These are phyloP conservation scores for Platanus orientalis DNA, from an alignment of 164 flowering plant species.

Conservation along the genomic window DNA sequence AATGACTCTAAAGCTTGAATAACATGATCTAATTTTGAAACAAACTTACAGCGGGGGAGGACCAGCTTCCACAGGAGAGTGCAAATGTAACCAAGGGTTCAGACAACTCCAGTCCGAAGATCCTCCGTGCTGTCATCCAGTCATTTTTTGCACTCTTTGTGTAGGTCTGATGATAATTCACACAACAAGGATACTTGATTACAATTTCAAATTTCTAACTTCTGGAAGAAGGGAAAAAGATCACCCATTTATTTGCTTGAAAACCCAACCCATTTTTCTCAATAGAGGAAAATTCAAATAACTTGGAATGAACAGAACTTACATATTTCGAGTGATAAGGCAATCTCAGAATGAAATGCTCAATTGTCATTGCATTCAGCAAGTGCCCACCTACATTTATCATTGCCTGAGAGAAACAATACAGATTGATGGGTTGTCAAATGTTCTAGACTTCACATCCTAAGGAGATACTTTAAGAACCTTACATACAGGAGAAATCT, in stretches of 20 bases:
- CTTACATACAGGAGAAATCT: neutral
- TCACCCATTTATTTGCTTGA: neutral
- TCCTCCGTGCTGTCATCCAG: slow-evolving; percentile 48
- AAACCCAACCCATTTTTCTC: neutral
- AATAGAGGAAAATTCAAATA: neutral
- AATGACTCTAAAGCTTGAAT: neutral
- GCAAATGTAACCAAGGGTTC: slow-evolving; percentile 96
- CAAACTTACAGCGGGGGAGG: slow-evolving; percentile 88
- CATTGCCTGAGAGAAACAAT: slow-evolving; percentile 48
- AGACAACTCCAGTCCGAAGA: slow-evolving; percentile 73
- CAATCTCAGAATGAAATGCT: slow-evolving; percentile 86
- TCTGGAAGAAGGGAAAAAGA: neutral
- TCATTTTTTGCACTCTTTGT: slow-evolving; percentile 56
- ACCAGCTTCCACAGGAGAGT: slow-evolving; percentile 96
- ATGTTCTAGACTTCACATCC: neutral
- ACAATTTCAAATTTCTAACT: neutral
- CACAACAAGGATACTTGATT: neutral
- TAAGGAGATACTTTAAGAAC: neutral
- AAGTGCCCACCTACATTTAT: slow-evolving; percentile 71
- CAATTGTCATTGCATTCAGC: slow-evolving; percentile 75
- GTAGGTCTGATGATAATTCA: slow-evolving; percentile 34
- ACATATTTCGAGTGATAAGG: slow-evolving; percentile 80
- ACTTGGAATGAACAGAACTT: slow-evolving; percentile 21
- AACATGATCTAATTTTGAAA: neutral
- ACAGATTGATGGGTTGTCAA: neutral